Conservation (phyloP, 164 flowering plant species). For the Taxillus chinensis region DNA sequence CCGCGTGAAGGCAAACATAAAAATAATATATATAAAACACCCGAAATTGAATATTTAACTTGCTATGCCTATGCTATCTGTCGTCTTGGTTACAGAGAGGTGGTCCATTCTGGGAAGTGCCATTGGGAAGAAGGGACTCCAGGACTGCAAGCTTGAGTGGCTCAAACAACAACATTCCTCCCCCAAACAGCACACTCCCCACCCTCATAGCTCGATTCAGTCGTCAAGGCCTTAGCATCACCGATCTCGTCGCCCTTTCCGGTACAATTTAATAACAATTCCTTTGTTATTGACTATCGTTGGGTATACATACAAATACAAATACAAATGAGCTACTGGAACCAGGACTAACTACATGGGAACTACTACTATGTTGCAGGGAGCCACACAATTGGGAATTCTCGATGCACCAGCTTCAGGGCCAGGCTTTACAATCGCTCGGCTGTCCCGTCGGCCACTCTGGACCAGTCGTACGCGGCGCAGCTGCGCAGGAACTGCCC, state of each 20-base stretch:
- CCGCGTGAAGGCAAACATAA: too few species aligned
- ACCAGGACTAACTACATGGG: neutral
- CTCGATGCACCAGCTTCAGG: constrained; percentile 86
- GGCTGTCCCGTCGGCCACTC: constrained; percentile 74
- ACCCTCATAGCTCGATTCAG: constrained; percentile 86
- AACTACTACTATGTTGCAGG: constrained; percentile 30
- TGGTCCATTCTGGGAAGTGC: constrained; percentile 90
- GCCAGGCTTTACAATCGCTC: constrained; percentile 90
- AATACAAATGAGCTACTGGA: neutral
- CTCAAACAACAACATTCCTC: constrained; percentile 92
- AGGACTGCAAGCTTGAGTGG: constrained; percentile 84
- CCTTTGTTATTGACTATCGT: neutral
- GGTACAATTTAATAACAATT: constrained; percentile 35
- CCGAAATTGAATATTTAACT: too few species aligned
- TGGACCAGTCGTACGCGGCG: constrained; percentile 58
- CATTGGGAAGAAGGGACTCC: constrained; percentile 91
- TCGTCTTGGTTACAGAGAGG: constrained; percentile 40
- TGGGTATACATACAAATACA: neutral
- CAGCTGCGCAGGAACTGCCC: constrained; percentile 64
- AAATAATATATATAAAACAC: too few species aligned
- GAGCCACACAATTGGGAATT: constrained; percentile 87
- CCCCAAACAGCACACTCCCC: constrained; percentile 90
- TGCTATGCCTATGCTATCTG: neutral
- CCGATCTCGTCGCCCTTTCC: constrained; percentile 84
- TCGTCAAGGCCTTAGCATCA: constrained; percentile 52